Percentiles rank a stretch among this genome's conserved stretches.
These are phyloP conservation scores for Penicillium sp. DNA, from an alignment of 2,329 filamentous ascomycete species.

Conservation along the genomic window DNA sequence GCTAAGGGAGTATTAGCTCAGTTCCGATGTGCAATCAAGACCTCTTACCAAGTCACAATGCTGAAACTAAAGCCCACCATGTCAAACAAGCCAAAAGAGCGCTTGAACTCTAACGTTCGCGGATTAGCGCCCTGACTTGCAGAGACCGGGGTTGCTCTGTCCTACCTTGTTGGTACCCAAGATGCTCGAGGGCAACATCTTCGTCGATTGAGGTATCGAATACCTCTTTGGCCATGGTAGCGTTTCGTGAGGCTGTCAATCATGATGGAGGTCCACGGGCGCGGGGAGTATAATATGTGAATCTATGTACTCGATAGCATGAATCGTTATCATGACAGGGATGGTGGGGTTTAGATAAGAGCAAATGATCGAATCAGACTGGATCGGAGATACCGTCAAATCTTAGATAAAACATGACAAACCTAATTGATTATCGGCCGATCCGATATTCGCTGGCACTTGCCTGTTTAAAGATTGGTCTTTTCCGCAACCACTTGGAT, in stretches of 20 bases:
- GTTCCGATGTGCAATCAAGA: background rate
- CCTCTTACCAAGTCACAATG: slow-evolving; percentile 51
- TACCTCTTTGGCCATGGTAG: slow-evolving; percentile 2
- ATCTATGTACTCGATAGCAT: background rate
- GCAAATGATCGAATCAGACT: background rate
- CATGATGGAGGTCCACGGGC: background rate
- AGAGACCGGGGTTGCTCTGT: background rate
- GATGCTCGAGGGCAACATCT: slow-evolving; percentile 29
- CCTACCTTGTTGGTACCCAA: slow-evolving; percentile 35
- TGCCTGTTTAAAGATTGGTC: background rate
- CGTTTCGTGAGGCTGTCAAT: background rate
- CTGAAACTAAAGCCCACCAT: slow-evolving; percentile 60
- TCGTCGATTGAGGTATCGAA: slow-evolving; percentile 17
- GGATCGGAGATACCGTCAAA: background rate
- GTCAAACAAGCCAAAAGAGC: slow-evolving; percentile 54
- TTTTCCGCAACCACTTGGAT: background rate
- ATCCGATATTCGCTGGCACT: background rate
- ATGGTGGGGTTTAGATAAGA: background rate
- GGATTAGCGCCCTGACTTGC: background rate
- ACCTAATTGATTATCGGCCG: background rate
- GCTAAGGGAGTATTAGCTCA: slow-evolving; percentile 20
- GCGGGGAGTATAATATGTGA: background rate
- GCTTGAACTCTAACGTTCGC: slow-evolving; percentile 50
- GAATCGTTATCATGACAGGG: background rate
- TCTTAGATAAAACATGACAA: background rate